Conservation (phyloP, 2,329 filamentous ascomycete species). For the Aspergillus ochraceus region DNA sequence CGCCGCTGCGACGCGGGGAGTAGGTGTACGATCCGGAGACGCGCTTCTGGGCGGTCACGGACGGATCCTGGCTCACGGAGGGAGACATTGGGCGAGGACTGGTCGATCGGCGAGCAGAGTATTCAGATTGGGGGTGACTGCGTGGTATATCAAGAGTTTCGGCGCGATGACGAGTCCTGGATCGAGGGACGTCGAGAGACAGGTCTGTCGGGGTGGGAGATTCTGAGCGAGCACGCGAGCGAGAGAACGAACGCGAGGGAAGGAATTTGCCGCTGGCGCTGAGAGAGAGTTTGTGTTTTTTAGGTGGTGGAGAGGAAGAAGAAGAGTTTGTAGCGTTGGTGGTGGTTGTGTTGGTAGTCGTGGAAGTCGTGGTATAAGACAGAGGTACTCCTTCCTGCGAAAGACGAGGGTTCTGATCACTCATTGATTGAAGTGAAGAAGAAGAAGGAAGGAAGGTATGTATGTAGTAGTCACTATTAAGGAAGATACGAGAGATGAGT, state of each 20-base stretch:
- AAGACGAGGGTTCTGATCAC: slow-evolving; percentile 2
- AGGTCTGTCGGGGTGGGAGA: slow-evolving; percentile 16
- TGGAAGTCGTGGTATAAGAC: slow-evolving; percentile 10
- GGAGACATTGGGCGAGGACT: slow-evolving; percentile 12
- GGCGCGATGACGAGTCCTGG: background rate
- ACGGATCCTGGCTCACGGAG: slow-evolving; percentile 19
- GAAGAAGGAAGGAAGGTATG: background rate
- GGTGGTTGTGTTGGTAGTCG: background rate
- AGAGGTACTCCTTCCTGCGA: slow-evolving; percentile 1
- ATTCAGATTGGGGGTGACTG: background rate
- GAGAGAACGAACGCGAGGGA: slow-evolving; percentile 4
- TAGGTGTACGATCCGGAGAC: slow-evolving; percentile 12
- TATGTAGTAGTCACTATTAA: background rate
- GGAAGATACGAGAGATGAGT: background rate
- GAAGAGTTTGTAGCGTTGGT: background rate
- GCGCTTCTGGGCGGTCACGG: slow-evolving; percentile 14
- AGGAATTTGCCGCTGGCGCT: slow-evolving; percentile 10
- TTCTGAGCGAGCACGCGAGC: background rate
- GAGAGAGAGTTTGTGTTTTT: slow-evolving; percentile 1
- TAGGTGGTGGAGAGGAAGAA: slow-evolving; percentile 8
- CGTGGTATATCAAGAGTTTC: background rate
- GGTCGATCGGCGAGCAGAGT: background rate
- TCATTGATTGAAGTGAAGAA: slow-evolving; percentile 1
- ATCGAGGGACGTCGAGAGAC: slow-evolving; percentile 1
- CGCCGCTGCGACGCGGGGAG: slow-evolving; percentile 28